A percentile compares a stretch with the other conserved stretches of the same genome.
Conservation (phyloP, 805 yeast genomes). For the Starmerella bacillaris region DNA sequence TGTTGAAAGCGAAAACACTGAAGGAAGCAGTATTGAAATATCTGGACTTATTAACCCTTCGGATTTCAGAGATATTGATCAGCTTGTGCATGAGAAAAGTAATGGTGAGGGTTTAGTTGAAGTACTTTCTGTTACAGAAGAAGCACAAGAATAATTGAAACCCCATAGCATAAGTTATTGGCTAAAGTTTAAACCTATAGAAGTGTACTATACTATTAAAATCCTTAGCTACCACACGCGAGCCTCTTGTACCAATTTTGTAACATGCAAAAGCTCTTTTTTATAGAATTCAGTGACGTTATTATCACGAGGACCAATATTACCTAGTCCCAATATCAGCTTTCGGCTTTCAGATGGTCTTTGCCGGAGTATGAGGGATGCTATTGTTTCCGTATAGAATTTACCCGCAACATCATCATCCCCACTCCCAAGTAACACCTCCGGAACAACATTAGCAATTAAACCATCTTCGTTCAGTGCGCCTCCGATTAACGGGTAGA, state of each 20-base stretch:
- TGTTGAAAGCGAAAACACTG: constrained; percentile 28
- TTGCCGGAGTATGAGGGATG: constrained; percentile 20
- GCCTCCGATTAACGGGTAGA: constrained; percentile 17
- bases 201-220: neutral
- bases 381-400: constrained; percentile 21
- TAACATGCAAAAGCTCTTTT: constrained; percentile 18
- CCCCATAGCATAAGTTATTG: neutral
- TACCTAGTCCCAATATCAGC: constrained; percentile 22
- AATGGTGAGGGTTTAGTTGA: constrained; percentile 52
- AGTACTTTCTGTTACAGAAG: constrained; percentile 35
- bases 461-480: constrained; percentile 9
- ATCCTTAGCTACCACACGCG: constrained; percentile 17
- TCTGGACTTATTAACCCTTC: constrained; percentile 73
- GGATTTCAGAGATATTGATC: constrained; percentile 52
- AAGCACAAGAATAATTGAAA: constrained; percentile 2
- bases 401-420: constrained; percentile 18
- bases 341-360: constrained; percentile 20
- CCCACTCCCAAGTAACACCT: constrained; percentile 14
- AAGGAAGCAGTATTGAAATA: constrained; percentile 32
- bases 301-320: constrained; percentile 17
- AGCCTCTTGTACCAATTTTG: constrained; percentile 19
- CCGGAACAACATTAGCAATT: constrained; percentile 14
- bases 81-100: constrained; percentile 35
- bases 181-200: neutral
- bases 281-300: constrained; percentile 17